Evolutionary conservation across 164 flowering plant species (phyloP), one percentile per base, ranked within the genome.

Genomic region (Brasenia schreberi): DNA sequence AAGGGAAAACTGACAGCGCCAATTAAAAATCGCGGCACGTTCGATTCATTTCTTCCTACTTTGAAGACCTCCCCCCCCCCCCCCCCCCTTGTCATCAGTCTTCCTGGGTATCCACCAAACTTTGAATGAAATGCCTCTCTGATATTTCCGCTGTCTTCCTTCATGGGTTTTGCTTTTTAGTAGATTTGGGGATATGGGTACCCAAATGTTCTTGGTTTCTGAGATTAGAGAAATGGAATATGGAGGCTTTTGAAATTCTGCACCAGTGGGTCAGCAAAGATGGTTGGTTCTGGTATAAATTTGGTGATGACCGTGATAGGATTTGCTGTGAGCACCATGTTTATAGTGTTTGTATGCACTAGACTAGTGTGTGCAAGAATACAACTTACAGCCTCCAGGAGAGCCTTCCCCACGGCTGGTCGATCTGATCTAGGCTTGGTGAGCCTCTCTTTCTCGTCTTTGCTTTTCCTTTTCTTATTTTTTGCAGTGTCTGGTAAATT

Each of bases 221-320:
- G 56, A 49, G 56, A 5, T 49, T 9, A 2, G 16, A 9, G 16
- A 49, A 1, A 49, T 49, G 56, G 9, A 49, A 49, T 2, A 3
- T 49, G 16, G 12, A 14, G 56, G 4, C 10, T 7, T 49, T 9
- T 49, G 56, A 49, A 14, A 49, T 9, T 49, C 16, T 49, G 9
- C 12, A 14, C 0, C 10, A 49, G 12, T 9, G 56, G 16, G 56
- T 2, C 56, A 14, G 14, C 56, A 68, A 68, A 49, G 64, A 90
- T 89, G 97, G 83, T 85, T 53, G 77, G 85, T 19, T 65, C 87
- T 10, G 94, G 92, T 66, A 80, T 91, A 62, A 89, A 93, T 74
- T 75, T 93, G 83, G 96, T 87, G 81, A 93, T 93, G 98, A 89
- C 97, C 19, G 87, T 90, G 67, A 90, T 90, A 43, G 97, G 95